Evolutionary conservation across 2,329 filamentous ascomycete species (phyloP), one percentile per base, ranked within the genome.

Genomic region (Stemphylium lycopersici): DNA sequence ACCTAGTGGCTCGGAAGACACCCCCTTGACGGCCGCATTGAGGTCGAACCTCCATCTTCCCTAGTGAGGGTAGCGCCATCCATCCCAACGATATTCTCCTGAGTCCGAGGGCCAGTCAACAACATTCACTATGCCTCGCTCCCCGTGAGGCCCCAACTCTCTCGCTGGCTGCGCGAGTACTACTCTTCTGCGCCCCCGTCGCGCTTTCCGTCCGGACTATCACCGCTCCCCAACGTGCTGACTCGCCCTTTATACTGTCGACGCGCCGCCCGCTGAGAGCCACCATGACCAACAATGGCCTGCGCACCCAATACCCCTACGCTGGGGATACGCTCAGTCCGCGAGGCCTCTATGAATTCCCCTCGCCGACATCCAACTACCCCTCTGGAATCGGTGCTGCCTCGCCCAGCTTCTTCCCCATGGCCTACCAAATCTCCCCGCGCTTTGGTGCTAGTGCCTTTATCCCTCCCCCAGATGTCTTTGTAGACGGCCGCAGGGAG

Each of bases 351-450:
- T 75, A 73, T 54, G 72, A 73, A 61, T 75, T 71, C 40, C 72
- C 73, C 10, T 75, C 73, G 42, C 73, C 73, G 13, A 72, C 69
- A 41, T 73, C 72, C 6, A 74, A 73, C 64, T 75, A 75, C 52
- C 69, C 69, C 20, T 74, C 71, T 8, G 70, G 71, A 41, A 48
- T 73, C 4, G 65, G 67, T 42, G 66, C 62, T 12, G 52, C 66
- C 24, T 73, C 72, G 29, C 70, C 72, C 29, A 65, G 66, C 55
- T 74, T 74, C 67, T 70, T 63, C 53, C 68, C 70, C 48, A 72
- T 73, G 68, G 69, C 70, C 55, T 73, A 72, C 67, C 69, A 71
- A 48, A 73, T 68, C 49, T 71, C 71, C 32, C 69, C 71, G 16
- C 70, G 69, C 24, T 75, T 73, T 46, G 71, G 68, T 38, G 65